Base-by-base conservation (phyloP, 2,329 filamentous ascomycete species). In the Colletotrichum cordylinicola region DNA sequence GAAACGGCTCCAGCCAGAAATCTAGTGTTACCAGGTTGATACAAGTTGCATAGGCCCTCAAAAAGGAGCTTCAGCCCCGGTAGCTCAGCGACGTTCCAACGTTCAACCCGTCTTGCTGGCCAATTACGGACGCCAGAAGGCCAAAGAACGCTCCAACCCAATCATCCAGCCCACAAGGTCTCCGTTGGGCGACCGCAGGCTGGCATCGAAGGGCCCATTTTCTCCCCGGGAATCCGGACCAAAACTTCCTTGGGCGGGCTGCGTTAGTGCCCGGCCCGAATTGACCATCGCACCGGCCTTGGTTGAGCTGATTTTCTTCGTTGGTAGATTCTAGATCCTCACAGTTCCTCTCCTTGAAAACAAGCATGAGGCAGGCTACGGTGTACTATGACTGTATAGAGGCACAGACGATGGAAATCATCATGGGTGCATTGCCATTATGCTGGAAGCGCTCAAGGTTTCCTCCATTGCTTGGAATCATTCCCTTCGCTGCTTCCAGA, bases 161-260 rank as follows among this genome's bases (percentile, higher is more conserved):
- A 75, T 75, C 71, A 70, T 76, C 7, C 66, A 75, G 24, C 71
- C 74, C 74, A 76, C 66, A 75, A 66, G 74, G 55, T 65, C 74
- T 56, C 71, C 24, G 72, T 74, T 70, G 37, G 61, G 52, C 27
- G 61, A 70, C 74, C 66, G 24, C 60, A 70, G 66, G 43, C 71
- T 70, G 66, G 68, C 71, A 74, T 67, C 60, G 61, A 56, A 33
- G 31, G 52, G 60, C 66, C 71, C 74, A 39, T 76, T 62, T 61
- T 24, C 55, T 39, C 60, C 68, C 55, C 62, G 60, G 69, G 43
- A 72, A 67, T 48, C 60, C 74, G 74, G 74, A 76, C 66, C 74
- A 76, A 75, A 75, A 67, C 52, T 73, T 76, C 74, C 74, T 70
- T 39, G 31, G n/a, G 13, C 71, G 18, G 56, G 56, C 9, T 74